These are phyloP conservation scores for Domatiomyces catenatus DNA, from an alignment of 2,329 filamentous ascomycete genomes.

Conservation along the genomic window DNA sequence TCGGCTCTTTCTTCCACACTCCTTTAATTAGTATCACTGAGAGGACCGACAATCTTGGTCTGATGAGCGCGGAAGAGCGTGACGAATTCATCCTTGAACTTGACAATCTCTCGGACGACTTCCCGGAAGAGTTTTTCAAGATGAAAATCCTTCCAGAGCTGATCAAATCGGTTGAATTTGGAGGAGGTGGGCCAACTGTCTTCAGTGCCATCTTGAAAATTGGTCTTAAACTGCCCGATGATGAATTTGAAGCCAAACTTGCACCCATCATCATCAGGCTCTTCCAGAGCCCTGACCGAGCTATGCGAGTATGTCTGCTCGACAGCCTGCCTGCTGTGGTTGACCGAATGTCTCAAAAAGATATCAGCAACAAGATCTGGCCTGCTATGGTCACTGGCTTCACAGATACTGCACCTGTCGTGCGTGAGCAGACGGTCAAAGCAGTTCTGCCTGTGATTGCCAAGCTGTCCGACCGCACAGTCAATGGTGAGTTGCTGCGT, in stretches of 20 bases:
- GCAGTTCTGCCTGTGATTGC: conserved; percentile 73
- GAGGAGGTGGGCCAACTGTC: conserved; percentile 83
- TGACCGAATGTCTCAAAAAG: conserved; percentile 69
- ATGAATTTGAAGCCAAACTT: conserved; percentile 75
- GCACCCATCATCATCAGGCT: conserved; percentile 75
- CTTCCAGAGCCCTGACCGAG: conserved; percentile 82
- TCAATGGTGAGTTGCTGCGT: conserved; percentile 84
- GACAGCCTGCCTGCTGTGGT: conserved; percentile 86
- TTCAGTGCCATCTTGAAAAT: conserved; percentile 84
- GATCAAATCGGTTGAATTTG: conserved; percentile 97
- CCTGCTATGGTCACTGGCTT: conserved; percentile 91
- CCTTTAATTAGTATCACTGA: conserved; percentile 83
- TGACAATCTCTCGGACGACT: conserved; percentile 76
- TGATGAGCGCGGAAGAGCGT: conserved; percentile 71
- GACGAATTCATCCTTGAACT: conserved; percentile 73
- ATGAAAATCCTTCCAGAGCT: conserved; percentile 91
- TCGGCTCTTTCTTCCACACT: conserved; percentile 80
- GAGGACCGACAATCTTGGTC: conserved; percentile 77
- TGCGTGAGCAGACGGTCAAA: conserved; percentile 91
- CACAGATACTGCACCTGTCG: conserved; percentile 75
- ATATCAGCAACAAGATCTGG: conserved; percentile 93
- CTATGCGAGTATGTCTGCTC: conserved; percentile 75
- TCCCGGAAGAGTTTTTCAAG: conserved; percentile 95
- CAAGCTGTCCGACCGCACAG: conserved; percentile 80
- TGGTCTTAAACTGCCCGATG: conserved; percentile 65